These are phyloP conservation scores for Aspergillus quadrilineatus DNA, from an alignment of 2,329 filamentous ascomycete genomes.

Conservation along the genomic window DNA sequence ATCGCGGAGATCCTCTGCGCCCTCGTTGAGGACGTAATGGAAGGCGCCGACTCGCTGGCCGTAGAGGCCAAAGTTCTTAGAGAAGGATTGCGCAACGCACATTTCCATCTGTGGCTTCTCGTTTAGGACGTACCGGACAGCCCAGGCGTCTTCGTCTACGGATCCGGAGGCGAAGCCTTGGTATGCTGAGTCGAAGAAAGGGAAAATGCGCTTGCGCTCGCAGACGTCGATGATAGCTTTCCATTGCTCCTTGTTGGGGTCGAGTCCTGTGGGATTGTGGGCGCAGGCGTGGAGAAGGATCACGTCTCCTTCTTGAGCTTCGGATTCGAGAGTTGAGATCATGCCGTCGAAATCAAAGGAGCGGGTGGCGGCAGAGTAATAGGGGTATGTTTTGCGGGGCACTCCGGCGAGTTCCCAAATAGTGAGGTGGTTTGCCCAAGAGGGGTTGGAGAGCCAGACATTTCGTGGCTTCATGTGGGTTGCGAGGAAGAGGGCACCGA, in stretches of 20 bases:
- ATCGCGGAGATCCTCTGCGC: conserved; percentile 29
- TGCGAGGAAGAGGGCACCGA: conserved; percentile 86
- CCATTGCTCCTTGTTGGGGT: conserved; percentile 92
- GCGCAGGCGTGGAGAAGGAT: conserved; percentile 92
- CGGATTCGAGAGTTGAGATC: conserved; percentile 83
- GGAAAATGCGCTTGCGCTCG: conserved; percentile 79
- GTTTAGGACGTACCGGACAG: conserved; percentile 86
- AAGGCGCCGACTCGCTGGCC: conserved; percentile 93
- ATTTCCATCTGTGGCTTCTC: conserved; percentile 69
- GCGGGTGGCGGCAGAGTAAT: conserved; percentile 69
- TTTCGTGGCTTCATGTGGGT: conserved; percentile 74
- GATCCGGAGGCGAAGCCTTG: conserved; percentile 95
- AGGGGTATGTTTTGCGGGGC: conserved; percentile 78
- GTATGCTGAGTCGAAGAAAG: conserved; percentile 97
- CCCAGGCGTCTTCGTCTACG: conserved; percentile 78
- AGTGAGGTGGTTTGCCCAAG: conserved; percentile 96
- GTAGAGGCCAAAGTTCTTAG: conserved; percentile 76
- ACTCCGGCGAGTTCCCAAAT: conserved; percentile 80
- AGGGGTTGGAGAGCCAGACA: conserved; percentile 89
- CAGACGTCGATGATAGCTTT: conserved; percentile 78
- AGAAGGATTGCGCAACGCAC: conserved; percentile 59
- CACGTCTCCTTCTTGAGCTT: conserved; percentile 76
- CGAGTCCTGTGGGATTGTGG: conserved; percentile 96
- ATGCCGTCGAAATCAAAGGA: conserved; percentile 52
- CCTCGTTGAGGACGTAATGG: conserved; percentile 56